phyloP scores from a whole-genome alignment of 352 stramenopile genomes.

The Phytophthora rubi region DNA sequence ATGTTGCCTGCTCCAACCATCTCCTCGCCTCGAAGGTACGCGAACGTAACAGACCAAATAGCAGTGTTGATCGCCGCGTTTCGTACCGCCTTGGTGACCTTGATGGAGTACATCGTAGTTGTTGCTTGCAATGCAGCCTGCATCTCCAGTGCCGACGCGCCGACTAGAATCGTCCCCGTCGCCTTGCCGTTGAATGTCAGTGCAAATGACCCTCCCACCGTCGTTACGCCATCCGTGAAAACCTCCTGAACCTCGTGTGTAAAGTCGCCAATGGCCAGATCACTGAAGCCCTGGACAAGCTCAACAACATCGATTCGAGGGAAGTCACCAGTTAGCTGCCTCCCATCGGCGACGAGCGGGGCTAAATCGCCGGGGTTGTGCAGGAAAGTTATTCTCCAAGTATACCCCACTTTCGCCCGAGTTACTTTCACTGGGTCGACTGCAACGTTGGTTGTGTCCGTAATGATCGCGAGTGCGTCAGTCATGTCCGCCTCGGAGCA shows the following conservation, averaged over 20 bases:
- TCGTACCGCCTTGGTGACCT: constrained; percentile 59
- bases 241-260: constrained; percentile 83
- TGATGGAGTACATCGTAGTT: constrained; percentile 87
- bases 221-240: constrained; percentile 26
- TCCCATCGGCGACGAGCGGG: constrained; percentile 80
- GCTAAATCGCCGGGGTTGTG: constrained; percentile 90
- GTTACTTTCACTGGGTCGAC: constrained; percentile 83
- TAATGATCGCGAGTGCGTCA: constrained; percentile 81
- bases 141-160: constrained; percentile 86
- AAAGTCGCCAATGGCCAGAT: constrained; percentile 91
- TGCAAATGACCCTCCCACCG: constrained; percentile 83
- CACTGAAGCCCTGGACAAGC: constrained; percentile 26
- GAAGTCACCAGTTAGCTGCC: constrained; percentile 89
- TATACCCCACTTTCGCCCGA: constrained; percentile 66
- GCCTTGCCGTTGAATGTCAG: constrained; percentile 91
- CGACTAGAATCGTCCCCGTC: constrained; percentile 72
- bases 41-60: constrained; percentile 95
- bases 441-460: constrained; percentile 73
- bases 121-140: constrained; percentile 79
- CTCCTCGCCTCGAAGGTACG: constrained; percentile 91
- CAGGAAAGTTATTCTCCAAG: constrained; percentile 93
- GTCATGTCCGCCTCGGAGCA: constrained; percentile 73
- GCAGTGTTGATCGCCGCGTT: constrained; percentile 60
- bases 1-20: constrained; percentile 93
- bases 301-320: constrained; percentile 85